phyloP scores from a whole-genome alignment of 129 eudicot genomes.

The Apium graveolens region DNA sequence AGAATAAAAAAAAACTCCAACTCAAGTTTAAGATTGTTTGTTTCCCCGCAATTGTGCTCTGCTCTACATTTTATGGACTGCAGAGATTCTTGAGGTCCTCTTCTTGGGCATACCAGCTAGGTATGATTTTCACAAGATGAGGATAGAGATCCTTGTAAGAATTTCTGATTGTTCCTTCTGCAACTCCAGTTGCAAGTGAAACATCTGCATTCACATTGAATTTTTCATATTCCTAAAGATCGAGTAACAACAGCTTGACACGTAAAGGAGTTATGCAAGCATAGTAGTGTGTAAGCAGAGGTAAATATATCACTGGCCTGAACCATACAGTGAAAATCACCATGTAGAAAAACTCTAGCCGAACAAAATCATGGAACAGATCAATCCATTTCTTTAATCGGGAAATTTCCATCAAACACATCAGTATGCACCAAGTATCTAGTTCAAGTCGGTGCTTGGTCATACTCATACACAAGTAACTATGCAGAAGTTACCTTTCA shows the following conservation, averaged over 20 bases:
- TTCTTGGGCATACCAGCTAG: conserved; percentile 81
- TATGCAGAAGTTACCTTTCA: conserved; percentile 46
- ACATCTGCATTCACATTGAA: conserved; percentile 46
- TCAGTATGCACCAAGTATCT: neutral
- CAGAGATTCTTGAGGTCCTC: conserved; percentile 78
- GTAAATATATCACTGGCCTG: neutral
- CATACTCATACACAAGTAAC: neutral
- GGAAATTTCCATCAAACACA: neutral
- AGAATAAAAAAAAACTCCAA: neutral
- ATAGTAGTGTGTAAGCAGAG: neutral
- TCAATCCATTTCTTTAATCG: neutral
- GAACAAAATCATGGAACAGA: neutral
- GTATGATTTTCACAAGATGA: conserved; percentile 71
- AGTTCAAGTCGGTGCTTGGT: neutral
- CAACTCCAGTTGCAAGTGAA: conserved; percentile 84
- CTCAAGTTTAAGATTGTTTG: neutral
- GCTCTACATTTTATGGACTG: conserved; percentile 46
- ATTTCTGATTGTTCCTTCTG: conserved; percentile 76
- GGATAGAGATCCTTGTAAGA: conserved; percentile 74
- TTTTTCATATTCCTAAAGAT: neutral
- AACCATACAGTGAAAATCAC: neutral
- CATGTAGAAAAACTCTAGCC: neutral
- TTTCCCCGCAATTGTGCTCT: neutral
- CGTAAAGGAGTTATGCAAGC: neutral
- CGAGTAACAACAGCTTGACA: neutral